Evolutionary conservation across 2,329 filamentous ascomycete genomes (phyloP), one percentile per base, ranked within the genome.

Genomic region (Tricladium varicosporioides): DNA sequence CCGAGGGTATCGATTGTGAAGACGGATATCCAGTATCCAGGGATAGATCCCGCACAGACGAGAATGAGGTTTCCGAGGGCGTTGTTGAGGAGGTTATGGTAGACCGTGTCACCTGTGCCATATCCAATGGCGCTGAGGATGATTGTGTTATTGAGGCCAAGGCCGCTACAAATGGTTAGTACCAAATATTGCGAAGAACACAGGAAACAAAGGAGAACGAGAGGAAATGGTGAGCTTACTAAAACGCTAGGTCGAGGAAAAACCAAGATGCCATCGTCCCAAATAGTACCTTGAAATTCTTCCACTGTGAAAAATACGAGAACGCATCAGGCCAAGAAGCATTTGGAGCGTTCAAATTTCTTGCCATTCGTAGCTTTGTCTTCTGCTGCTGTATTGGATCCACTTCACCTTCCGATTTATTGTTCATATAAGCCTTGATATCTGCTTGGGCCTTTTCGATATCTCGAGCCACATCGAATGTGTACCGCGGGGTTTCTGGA

Each of bases 201-300:
- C n/a, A n/a, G 5, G 54, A 58, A 36, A 57, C 3, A n/a, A 15
- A 44, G 50, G 44, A 40, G n/a, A 10, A 40, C 13, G 2, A 13
- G 45, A 14, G 27, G 11, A 22, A 27, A 31, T 48, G 57, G 47
- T 58, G 63, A 47, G 63, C 63, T 59, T 61, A 61, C 84, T 27
- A 27, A 27, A 27, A 27, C 22, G 22, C 22, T 27, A 27, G 22
- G 22, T 27, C 22, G 3, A 27, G 22, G 7, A 27, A 64, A 82
- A 92, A 93, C 90, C 91, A 95, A 2, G 90, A 93, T 44, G 87
- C 87, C 9, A 89, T 88, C 11, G 89, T 93, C n/a, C 89, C 89
- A 36, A 91, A 76, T 0, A 91, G 82, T 13, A 92, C 80, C 69
- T 86, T 84, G 54, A 80, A 84, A 70, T 93, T 86, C 75, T 85